These are phyloP conservation scores for Oemleria cerasiformis DNA, from an alignment of 306 rosid species.

Conservation along the genomic window DNA sequence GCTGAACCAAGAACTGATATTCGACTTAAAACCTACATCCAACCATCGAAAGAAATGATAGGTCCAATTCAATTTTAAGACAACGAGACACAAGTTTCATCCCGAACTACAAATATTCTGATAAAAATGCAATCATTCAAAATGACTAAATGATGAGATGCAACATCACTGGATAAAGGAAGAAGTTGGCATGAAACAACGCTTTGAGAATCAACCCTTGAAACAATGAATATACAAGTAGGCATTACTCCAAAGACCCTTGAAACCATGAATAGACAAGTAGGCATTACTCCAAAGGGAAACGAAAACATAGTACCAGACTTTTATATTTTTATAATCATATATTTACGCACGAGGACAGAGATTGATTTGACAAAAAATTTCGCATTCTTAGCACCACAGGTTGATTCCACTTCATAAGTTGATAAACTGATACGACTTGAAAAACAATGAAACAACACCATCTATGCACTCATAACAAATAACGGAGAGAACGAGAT, in stretches of 20 bases:
- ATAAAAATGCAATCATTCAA: not conserved
- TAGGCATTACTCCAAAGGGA: not conserved
- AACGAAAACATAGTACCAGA: not conserved
- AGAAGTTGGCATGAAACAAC: not conserved
- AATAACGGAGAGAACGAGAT: conserved; percentile 8
- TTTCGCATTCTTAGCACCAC: not conserved
- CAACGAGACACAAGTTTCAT: conserved; percentile 8
- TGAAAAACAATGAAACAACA: not conserved
- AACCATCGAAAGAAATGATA: conserved; percentile 15
- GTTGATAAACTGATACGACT: not conserved
- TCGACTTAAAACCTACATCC: conserved; percentile 75
- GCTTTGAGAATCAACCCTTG: not conserved
- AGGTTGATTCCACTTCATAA: not conserved
- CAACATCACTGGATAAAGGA: not conserved
- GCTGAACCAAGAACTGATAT: conserved; percentile 94
- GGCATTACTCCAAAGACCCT: not conserved
- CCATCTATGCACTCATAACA: not conserved
- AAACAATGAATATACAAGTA: not conserved
- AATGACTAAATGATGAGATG: not conserved
- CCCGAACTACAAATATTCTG: conserved; percentile 2
- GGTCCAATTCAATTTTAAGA: conserved; percentile 3
- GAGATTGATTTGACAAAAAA: too few species aligned
- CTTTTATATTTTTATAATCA: too few species aligned
- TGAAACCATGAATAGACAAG: not conserved
- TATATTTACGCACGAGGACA: not conserved